Conservation (phyloP, 768 basidiomycete species). For the Suillus americanus region DNA sequence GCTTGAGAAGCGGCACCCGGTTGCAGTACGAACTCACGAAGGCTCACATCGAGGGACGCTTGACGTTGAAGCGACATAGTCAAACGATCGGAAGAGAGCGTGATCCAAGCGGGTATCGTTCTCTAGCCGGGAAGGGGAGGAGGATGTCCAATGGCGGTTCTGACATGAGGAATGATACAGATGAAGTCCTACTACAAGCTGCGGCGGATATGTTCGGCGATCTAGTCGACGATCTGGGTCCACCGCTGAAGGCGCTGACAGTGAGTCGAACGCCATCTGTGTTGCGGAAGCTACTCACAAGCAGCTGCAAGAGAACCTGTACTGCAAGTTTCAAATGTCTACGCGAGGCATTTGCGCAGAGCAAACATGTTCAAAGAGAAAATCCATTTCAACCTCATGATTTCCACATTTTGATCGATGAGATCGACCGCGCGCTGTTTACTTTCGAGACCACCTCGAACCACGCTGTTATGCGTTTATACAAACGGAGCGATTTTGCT, state of each 20-base stretch:
- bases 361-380: conserved; percentile 28
- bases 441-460: conserved; percentile 84
- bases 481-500: conserved; percentile 49
- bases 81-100: conserved; percentile 21
- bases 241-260: conserved; percentile 71
- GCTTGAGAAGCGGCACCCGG: conserved; percentile 79
- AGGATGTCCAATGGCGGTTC: conserved; percentile 29
- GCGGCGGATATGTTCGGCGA: conserved; percentile 78
- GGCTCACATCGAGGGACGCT: conserved; percentile 49
- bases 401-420: conserved; percentile 62
- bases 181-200: conserved; percentile 38
- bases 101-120: background rate
- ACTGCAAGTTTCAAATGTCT: conserved; percentile 60
- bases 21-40: conserved; percentile 82
- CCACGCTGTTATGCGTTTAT: conserved; percentile 76
- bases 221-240: conserved; percentile 75
- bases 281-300: background rate
- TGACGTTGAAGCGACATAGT: conserved; percentile 30
- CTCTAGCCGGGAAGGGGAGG: conserved; percentile 19
- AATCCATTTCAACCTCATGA: conserved; percentile 51
- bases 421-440: conserved; percentile 65
- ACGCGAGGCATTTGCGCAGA: conserved; percentile 60
- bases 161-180: conserved; percentile 44
- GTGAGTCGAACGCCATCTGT: conserved; percentile 41
- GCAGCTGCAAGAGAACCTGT: conserved; percentile 52